Evolutionary conservation across 345 rosid species (phyloP).

Genomic region (Angophora floribunda): DNA sequence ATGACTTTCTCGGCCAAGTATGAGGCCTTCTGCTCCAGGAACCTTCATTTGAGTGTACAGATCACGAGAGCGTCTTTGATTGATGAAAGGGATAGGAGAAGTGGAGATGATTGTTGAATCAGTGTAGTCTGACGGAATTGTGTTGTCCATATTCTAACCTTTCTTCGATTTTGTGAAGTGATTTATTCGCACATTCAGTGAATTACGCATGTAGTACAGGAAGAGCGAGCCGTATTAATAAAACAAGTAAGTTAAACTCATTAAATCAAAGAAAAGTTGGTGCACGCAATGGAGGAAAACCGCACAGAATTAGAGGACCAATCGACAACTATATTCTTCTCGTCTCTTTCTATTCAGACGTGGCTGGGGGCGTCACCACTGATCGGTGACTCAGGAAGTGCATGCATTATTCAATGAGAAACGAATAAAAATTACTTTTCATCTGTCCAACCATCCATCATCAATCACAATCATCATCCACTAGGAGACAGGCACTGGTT

Average conservation of each 20-base stretch:
- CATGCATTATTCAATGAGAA: conserved; percentile 15
- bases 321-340: neutral
- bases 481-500: neutral
- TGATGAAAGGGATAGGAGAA: no score
- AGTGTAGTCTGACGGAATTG: no score
- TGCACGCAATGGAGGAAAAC: neutral
- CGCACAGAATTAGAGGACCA: neutral
- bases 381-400: neutral
- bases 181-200: neutral
- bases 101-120: no score
- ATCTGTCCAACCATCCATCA: neutral
- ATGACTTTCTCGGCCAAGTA: no score
- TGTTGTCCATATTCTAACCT: no score
- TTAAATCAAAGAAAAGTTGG: neutral
- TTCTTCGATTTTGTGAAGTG: neutral
- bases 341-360: neutral
- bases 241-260: neutral
- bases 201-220: neutral
- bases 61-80: no score
- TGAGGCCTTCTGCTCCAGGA: no score
- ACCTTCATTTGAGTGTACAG: no score
- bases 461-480: neutral
- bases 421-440: neutral
- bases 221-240: neutral
- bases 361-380: neutral